These are phyloP conservation scores for Rhodotorula babjevae DNA, from an alignment of 768 basidiomycete genomes.

Conservation along the genomic window DNA sequence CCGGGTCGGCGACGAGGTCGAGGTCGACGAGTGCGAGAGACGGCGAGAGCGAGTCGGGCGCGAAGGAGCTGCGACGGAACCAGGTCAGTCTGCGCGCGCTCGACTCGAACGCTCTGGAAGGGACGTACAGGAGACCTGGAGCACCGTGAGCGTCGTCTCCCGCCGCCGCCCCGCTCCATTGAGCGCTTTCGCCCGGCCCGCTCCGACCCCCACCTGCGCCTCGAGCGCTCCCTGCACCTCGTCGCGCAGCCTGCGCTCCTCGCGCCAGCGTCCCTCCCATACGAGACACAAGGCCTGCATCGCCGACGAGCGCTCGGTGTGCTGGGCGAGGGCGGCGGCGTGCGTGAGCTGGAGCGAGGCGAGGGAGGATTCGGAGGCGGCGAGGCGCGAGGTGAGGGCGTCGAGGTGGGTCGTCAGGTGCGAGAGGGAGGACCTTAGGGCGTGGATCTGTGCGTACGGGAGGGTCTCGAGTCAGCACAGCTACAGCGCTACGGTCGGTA, in stretches of 20 bases:
- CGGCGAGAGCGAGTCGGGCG: background rate
- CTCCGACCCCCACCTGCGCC: background rate
- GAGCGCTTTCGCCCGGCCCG: background rate
- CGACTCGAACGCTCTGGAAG: background rate
- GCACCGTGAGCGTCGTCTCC: background rate
- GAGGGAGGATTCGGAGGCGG: conserved; percentile 6
- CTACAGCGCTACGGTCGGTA: too few species aligned
- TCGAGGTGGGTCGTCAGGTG: conserved; percentile 15
- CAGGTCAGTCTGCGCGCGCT: background rate
- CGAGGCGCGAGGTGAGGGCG: conserved; percentile 8
- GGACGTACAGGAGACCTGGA: background rate
- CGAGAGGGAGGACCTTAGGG: conserved; percentile 15
- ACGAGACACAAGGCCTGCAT: conserved; percentile 5
- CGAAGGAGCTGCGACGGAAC: background rate
- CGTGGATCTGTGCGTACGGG: background rate
- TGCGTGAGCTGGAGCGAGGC: background rate
- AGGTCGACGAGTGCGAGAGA: background rate
- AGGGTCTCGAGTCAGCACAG: too few species aligned
- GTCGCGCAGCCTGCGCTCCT: conserved; percentile 18
- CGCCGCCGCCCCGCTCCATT: background rate
- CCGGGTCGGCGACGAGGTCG: background rate
- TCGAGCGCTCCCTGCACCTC: conserved; percentile 3
- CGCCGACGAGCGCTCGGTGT: background rate
- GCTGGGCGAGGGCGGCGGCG: background rate
- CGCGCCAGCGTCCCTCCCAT: conserved; percentile 26